phyloP scores from a whole-genome alignment of 805 yeast species.

The Sungouiozyma intestinalis region DNA sequence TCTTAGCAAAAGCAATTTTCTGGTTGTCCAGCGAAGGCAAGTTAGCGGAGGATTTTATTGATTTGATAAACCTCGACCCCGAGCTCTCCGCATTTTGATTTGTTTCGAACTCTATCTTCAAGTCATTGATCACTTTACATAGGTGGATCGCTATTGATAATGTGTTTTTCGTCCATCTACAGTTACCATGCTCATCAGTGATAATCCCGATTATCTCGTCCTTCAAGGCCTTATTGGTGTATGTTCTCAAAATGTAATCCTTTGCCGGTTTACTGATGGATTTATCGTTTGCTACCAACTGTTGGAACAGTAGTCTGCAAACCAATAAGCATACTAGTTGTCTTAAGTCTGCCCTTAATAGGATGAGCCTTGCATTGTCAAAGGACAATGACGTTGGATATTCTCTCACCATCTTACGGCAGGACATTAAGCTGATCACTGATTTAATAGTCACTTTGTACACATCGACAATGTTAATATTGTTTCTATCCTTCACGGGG shows the following conservation, averaged over 20 bases:
- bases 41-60: not conserved
- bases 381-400: constrained; percentile 78
- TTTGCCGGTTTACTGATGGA: constrained; percentile 25
- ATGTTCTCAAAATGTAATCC: constrained; percentile 28
- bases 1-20: constrained; percentile 45
- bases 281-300: constrained; percentile 37
- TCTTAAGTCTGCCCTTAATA: constrained; percentile 75
- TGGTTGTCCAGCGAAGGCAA: constrained; percentile 19
- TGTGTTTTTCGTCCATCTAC: constrained; percentile 83
- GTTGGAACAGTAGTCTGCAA: constrained; percentile 63
- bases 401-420: constrained; percentile 70
- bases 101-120: constrained; percentile 17
- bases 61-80: constrained; percentile 2
- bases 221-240: constrained; percentile 41
- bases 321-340: constrained; percentile 74
- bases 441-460: constrained; percentile 38
- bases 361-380: constrained; percentile 69
- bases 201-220: constrained; percentile 69
- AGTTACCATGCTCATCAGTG: constrained; percentile 75
- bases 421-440: constrained; percentile 56
- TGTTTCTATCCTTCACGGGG: constrained; percentile 6
- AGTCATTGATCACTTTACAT: constrained; percentile 23
- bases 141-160: constrained; percentile 54
- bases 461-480: constrained; percentile 17
- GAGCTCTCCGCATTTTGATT: constrained; percentile 3